These are phyloP conservation scores for Exophiala viscosa DNA, from an alignment of 2,329 filamentous ascomycete species.

Conservation along the genomic window DNA sequence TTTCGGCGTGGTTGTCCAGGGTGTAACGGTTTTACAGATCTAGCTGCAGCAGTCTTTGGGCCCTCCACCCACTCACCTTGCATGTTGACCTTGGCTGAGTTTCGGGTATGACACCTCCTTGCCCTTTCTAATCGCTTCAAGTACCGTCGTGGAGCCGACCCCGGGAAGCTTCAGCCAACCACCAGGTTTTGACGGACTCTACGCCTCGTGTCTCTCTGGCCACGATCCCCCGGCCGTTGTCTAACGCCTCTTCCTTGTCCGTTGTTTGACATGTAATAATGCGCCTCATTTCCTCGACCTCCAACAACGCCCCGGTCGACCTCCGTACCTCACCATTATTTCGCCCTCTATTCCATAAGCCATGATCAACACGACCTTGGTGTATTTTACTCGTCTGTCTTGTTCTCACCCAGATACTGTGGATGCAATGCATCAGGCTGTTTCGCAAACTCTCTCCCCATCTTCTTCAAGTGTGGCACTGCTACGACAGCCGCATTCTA, in stretches of 20 bases:
- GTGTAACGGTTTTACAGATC: background rate
- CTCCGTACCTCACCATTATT: constrained; percentile 2
- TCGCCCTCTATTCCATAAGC: constrained; percentile 1
- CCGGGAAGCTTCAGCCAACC: constrained; percentile 4
- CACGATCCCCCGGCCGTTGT: constrained; percentile 4
- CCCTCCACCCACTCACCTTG: background rate
- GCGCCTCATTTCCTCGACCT: constrained; percentile 15
- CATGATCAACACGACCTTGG: constrained; percentile 2
- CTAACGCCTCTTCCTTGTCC: constrained; percentile 18
- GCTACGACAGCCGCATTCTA: constrained; percentile 1
- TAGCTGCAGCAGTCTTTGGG: background rate
- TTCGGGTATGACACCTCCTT: constrained; percentile 8
- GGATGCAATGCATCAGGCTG: constrained; percentile 8
- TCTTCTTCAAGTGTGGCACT: background rate
- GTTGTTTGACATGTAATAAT: constrained; percentile 19
- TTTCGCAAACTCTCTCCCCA: constrained; percentile 3
- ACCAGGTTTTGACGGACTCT: constrained; percentile 5
- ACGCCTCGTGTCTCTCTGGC: constrained; percentile 11
- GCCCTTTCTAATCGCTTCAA: background rate
- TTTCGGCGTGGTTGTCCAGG: background rate
- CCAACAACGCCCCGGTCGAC: constrained; percentile 11
- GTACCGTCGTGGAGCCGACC: constrained; percentile 8
- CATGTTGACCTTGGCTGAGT: background rate
- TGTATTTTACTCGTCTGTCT: constrained; percentile 3
- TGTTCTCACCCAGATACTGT: constrained; percentile 16